Percentiles rank a stretch among this genome's conserved stretches.
Conservation (phyloP, 495 filamentous ascomycete species). For the Penicillium coprophilum region DNA sequence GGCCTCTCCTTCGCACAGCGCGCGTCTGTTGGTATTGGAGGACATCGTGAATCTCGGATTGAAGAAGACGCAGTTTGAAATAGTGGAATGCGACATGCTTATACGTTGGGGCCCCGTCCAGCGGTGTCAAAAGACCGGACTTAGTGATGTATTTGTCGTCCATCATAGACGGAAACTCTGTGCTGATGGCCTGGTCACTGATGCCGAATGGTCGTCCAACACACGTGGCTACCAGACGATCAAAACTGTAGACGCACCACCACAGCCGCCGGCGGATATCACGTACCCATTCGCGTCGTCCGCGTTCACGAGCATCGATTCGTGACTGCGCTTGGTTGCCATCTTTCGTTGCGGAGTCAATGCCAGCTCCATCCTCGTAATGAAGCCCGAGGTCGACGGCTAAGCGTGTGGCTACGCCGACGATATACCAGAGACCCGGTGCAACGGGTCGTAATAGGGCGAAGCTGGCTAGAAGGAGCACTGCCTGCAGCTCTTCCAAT, state of each 20-base stretch:
- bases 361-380: constrained; percentile 81
- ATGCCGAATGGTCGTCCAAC: constrained; percentile 94
- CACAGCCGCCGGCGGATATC: constrained; percentile 85
- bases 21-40: constrained; percentile 82
- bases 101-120: constrained; percentile 64
- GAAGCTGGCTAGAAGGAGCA: constrained; percentile 86
- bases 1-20: constrained; percentile 46
- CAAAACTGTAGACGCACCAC: constrained; percentile 96
- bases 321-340: constrained; percentile 32
- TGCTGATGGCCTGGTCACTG: constrained; percentile 90
- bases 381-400: constrained; percentile 91
- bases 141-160: constrained; percentile 90
- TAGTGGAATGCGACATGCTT: constrained; percentile 91
- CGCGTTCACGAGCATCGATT: constrained; percentile 60
- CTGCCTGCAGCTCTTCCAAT: constrained; percentile 88
- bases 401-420: constrained; percentile 85
- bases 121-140: constrained; percentile 63
- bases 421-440: constrained; percentile 95
- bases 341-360: constrained; percentile 50
- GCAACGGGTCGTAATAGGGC: constrained; percentile 87
- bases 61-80: constrained; percentile 83
- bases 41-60: constrained; percentile 94
- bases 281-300: constrained; percentile 79
- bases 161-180: constrained; percentile 83
- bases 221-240: constrained; percentile 86